phyloP scores from a whole-genome alignment of 495 filamentous ascomycete species.

The Baudoinia panamericana region DNA sequence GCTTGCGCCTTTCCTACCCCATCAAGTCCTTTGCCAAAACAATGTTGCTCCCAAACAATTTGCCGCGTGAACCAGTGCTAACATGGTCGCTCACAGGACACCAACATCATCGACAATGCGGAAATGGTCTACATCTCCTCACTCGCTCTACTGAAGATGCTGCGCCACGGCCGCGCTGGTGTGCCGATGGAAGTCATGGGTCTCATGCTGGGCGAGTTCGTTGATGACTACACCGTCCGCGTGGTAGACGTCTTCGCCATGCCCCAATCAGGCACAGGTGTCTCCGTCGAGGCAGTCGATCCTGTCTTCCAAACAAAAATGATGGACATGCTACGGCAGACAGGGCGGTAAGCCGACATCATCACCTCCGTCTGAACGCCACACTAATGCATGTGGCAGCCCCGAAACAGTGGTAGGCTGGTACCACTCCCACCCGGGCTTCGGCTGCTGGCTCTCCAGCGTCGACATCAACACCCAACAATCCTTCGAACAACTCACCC shows the following conservation, averaged over 20 bases:
- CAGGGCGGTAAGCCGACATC: constrained; percentile 57
- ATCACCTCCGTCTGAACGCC: neutral
- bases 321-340: constrained; percentile 99
- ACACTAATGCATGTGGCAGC: constrained; percentile 34
- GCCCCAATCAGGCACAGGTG: constrained; percentile 97
- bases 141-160: constrained; percentile 93
- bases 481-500: constrained; percentile 94
- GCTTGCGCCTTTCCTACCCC: no score
- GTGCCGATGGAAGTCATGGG: constrained; percentile 99
- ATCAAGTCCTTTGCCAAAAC: no score
- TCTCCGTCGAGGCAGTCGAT: constrained; percentile 96
- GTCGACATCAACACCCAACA: constrained; percentile 99
- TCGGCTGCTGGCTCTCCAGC: constrained; percentile 96
- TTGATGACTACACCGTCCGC: constrained; percentile 96
- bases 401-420: constrained; percentile 95
- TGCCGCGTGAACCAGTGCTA: no score
- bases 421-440: constrained; percentile 99
- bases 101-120: constrained; percentile 90
- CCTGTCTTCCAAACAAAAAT: constrained; percentile 98
- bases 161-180: constrained; percentile 89
- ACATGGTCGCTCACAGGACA: constrained; percentile 45
- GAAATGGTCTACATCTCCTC: constrained; percentile 99
- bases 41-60: no score
- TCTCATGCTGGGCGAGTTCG: constrained; percentile 95
- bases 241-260: constrained; percentile 98